phyloP scores from a whole-genome alignment of 345 rosid genomes.

The Rubroshorea leprosula region DNA sequence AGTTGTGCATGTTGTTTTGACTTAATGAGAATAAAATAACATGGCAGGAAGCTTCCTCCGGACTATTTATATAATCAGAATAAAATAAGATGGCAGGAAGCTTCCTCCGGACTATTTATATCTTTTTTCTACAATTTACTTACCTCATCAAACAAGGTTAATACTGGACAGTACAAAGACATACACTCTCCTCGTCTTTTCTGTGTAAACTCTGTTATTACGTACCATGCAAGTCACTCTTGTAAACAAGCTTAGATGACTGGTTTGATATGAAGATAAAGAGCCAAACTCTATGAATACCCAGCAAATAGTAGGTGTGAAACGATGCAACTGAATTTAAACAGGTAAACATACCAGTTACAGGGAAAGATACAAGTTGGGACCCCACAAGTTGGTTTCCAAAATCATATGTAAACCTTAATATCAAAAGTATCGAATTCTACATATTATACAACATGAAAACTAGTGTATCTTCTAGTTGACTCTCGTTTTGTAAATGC shows the following conservation, averaged over 20 bases:
- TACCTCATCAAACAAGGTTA: conserved; percentile 10
- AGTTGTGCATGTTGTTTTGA: not conserved
- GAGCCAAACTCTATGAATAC: not conserved
- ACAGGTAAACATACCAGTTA: too few species aligned
- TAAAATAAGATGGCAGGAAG: not conserved
- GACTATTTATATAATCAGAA: not conserved
- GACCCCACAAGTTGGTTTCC: not conserved
- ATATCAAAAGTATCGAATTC: not conserved
- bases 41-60: not conserved
- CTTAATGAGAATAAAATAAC: not conserved
- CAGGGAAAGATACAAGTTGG: conserved; percentile 1
- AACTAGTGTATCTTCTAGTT: conserved; percentile 10
- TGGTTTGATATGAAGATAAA: conserved; percentile 12
- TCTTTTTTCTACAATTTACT: not conserved
- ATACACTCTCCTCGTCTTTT: conserved; percentile 10
- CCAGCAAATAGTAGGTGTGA: not conserved
- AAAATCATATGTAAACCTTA: not conserved
- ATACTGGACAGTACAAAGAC: not conserved
- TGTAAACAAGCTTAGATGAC: conserved; percentile 13
- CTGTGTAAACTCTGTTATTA: conserved; percentile 16
- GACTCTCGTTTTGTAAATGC: conserved; percentile 13
- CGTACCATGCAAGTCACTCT: conserved; percentile 16
- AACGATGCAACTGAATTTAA: too few species aligned
- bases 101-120: not conserved
- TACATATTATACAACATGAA: not conserved